phyloP scores from a whole-genome alignment of 2,329 filamentous ascomycete species.

The Epichloe gansuensis region DNA sequence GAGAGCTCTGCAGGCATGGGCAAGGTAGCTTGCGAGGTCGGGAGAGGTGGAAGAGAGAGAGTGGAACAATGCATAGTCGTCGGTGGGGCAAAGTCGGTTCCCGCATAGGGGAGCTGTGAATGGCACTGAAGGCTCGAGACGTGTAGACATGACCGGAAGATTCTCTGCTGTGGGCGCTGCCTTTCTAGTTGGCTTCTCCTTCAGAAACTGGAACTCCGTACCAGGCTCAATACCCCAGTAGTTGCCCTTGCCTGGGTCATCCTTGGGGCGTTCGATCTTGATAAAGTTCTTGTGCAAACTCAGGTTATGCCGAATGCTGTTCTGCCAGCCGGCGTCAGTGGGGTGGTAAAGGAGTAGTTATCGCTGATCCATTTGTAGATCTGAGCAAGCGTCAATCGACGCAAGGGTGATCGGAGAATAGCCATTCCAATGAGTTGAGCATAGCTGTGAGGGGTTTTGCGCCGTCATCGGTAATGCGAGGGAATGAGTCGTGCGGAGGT shows the following conservation, averaged over 20 bases:
- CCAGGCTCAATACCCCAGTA: conserved; percentile 94
- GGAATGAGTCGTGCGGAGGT: conserved; percentile 69
- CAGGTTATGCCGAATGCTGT: conserved; percentile 96
- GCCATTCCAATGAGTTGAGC: conserved; percentile 94
- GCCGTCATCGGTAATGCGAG: conserved; percentile 71
- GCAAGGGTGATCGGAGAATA: conserved; percentile 73
- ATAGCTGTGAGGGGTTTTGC: conserved; percentile 88
- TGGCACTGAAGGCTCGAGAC: conserved; percentile 39
- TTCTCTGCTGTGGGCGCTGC: conserved; percentile 43
- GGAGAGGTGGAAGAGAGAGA: conserved; percentile 30
- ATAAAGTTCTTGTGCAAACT: conserved; percentile 94
- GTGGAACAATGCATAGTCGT: conserved; percentile 23
- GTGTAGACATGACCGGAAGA: conserved; percentile 44
- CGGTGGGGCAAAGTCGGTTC: conserved; percentile 39
- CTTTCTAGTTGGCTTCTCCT: conserved; percentile 64
- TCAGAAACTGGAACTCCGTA: conserved; percentile 79
- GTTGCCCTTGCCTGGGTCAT: conserved; percentile 93
- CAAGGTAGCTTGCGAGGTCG: conserved; percentile 25
- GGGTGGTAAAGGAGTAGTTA: conserved; percentile 75
- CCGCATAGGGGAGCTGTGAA: conserved; percentile 23
- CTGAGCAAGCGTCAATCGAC: conserved; percentile 78
- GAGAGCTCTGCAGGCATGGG: conserved; percentile 47
- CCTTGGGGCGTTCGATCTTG: conserved; percentile 91
- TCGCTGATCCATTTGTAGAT: conserved; percentile 99
- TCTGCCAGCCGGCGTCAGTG: conserved; percentile 88